Conservation (phyloP, 345 rosid species). For the Gossypium arboreum region DNA sequence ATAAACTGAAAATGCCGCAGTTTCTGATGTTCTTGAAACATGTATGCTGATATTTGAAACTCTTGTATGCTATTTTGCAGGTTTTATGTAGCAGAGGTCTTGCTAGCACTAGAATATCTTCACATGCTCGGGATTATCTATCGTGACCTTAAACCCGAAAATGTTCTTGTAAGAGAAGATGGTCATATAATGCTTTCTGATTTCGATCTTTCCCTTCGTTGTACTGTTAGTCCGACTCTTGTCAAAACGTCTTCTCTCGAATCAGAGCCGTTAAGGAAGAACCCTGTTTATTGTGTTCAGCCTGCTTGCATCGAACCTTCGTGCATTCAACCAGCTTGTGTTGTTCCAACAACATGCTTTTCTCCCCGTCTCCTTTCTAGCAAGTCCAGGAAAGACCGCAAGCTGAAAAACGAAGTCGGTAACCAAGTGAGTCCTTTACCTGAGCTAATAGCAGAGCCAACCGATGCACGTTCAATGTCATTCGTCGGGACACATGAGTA, state of each 20-base stretch:
- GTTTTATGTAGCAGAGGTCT: conserved; percentile 70
- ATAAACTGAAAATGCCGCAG: neutral
- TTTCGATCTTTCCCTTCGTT: conserved; percentile 79
- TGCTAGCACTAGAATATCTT: conserved; percentile 66
- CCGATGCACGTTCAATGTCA: conserved; percentile 89
- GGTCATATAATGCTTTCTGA: conserved; percentile 86
- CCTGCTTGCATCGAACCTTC: conserved; percentile 84
- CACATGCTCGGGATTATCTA: conserved; percentile 78
- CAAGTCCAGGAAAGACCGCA: conserved; percentile 72
- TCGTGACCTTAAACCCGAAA: conserved; percentile 81
- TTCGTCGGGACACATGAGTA: conserved; percentile 93
- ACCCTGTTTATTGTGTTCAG: conserved; percentile 66
- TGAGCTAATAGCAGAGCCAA: conserved; percentile 90
- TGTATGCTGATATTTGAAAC: no score
- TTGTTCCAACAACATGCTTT: conserved; percentile 80
- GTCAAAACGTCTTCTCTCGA: conserved; percentile 55
- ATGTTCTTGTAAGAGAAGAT: conserved; percentile 66
- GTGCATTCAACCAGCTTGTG: conserved; percentile 82
- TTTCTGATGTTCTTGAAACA: no score
- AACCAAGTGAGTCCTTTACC: conserved; percentile 83
- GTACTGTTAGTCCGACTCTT: conserved; percentile 78
- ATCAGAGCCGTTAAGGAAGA: conserved; percentile 65
- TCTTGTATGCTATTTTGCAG: conserved; percentile 27
- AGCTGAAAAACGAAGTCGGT: conserved; percentile 61
- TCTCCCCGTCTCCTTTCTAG: conserved; percentile 81